phyloP scores from a whole-genome alignment of 1,284 basidiomycete genomes.

The Naganishia sp. region DNA sequence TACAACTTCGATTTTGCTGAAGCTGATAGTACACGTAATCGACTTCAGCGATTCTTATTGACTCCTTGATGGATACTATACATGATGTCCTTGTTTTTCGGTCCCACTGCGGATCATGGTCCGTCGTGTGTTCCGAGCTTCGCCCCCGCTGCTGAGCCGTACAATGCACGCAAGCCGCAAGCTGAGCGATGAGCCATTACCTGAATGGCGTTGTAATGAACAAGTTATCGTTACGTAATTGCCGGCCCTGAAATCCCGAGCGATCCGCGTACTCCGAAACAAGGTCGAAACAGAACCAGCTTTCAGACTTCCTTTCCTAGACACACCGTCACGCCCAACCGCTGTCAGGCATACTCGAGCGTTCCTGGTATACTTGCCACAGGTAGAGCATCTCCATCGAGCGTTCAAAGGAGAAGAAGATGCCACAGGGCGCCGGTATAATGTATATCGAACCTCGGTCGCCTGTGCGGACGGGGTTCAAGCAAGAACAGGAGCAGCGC shows the following conservation, averaged over 20 bases:
- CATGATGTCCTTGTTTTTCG: not conserved
- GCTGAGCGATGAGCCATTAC: too few species aligned
- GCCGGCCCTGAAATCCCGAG: too few species aligned
- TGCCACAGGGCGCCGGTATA: constrained; percentile 26
- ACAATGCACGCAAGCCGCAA: not conserved
- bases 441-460: constrained; percentile 27
- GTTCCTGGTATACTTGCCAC: not conserved
- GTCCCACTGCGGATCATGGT: too few species aligned
- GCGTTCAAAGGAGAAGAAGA: not conserved
- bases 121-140: too few species aligned
- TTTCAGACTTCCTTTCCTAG: too few species aligned
- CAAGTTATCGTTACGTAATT: too few species aligned
- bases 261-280: constrained; percentile 1
- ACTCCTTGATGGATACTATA: not conserved
- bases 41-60: constrained; percentile 14
- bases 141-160: not conserved
- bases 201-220: too few species aligned
- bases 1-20: constrained; percentile 24
- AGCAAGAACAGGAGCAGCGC: not conserved
- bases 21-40: constrained; percentile 31
- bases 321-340: too few species aligned
- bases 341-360: not conserved
- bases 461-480: constrained; percentile 25
- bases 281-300: not conserved
- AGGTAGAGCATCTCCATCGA: not conserved